Evolutionary conservation across 1,284 basidiomycete species (phyloP), one percentile per base, ranked within the genome.

Genomic region (Mixia osmundae): DNA sequence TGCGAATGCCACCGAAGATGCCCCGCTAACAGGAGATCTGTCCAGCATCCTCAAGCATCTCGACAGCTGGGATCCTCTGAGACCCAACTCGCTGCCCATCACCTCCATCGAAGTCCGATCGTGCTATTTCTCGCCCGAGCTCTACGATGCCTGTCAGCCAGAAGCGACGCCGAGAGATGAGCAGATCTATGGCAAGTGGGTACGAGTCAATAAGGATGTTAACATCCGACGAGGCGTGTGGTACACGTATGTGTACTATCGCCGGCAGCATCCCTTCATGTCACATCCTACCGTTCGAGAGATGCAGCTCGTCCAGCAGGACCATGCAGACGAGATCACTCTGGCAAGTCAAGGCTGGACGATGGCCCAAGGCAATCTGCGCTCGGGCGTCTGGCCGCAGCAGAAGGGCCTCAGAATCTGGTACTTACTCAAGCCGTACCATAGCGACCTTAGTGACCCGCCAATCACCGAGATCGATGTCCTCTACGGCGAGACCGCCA

Each of bases 391-490:
- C 14, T 50, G 44, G 44, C 36, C 46, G 25, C 24, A 36, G 9
- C 32, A 43, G 2, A 38, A 42, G n/a, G 43, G 41, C 32, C 37
- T 50, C 3, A 45, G 48, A 35, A 47, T 49, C 36, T 35, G 38
- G 27, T 38, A 26, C 16, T 30, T 27, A 15, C 37, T 44, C 22
- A 37, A 20, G 2, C 20, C 25, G 20, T 36, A 40, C 18, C 40
- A 30, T 10, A 36, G 29, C 18, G 42, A 39, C 2, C 43, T 41
- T 5, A 30, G 22, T 1, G 38, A 43, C 28, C 45, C 48, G 30
- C 44, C 47, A n/a, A 69, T 91, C 46, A 89, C 80, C 1, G 82
- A 91, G 54, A 45, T 89, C n/a, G 80, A 87, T 51, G 63, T 87
- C 2, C 56, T 77, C 0, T 87, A 71, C 50, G 83, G 83, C 3